These are phyloP conservation scores for Colletotrichum zoysiae DNA, from an alignment of 2,329 filamentous ascomycete genomes.

Conservation along the genomic window DNA sequence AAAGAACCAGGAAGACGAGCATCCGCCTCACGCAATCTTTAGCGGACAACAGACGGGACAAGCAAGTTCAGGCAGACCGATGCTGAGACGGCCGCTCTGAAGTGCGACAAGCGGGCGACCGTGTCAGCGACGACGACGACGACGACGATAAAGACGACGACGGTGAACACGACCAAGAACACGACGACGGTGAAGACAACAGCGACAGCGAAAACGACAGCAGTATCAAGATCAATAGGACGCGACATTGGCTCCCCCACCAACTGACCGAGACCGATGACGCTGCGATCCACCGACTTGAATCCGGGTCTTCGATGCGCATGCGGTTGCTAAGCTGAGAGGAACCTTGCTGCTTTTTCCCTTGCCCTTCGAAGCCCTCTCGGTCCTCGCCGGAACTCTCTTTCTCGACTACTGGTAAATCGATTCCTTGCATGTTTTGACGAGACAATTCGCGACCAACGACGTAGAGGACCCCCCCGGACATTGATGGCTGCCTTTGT, in stretches of 20 bases:
- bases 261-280: constrained; percentile 30
- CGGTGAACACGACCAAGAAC: neutral
- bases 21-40: neutral
- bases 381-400: neutral
- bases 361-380: no score
- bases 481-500: constrained; percentile 48
- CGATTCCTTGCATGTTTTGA: neutral
- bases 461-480: constrained; percentile 20
- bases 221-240: neutral
- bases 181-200: neutral
- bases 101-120: neutral
- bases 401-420: neutral
- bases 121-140: neutral
- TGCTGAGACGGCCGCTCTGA: constrained; percentile 5
- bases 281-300: constrained; percentile 25
- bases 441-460: neutral
- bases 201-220: neutral
- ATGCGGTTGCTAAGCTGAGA: constrained; percentile 13
- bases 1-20: neutral
- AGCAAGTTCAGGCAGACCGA: neutral
- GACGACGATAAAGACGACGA: neutral
- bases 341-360: neutral
- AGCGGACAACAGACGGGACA: neutral
- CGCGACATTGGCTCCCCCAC: constrained; percentile 4
- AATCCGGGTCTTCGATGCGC: constrained; percentile 20